Percentiles rank a stretch among this genome's conserved stretches.
Evolutionary conservation across 208 protist genomes (phyloP).

Genomic region (Trypanosoma vivax): DNA sequence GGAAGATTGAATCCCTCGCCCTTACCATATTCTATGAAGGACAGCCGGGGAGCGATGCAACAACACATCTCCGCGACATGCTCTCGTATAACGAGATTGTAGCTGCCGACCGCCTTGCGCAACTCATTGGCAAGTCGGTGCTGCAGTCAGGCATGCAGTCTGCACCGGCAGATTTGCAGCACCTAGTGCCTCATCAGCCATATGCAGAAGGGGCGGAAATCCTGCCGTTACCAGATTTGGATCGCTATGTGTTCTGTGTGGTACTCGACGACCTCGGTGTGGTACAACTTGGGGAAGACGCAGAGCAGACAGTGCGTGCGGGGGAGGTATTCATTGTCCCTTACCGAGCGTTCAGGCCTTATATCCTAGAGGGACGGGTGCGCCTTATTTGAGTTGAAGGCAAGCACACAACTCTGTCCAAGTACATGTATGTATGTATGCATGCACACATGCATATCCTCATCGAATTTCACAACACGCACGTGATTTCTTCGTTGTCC

Average conservation of each 20-base stretch:
- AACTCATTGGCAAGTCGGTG: constrained; percentile 24
- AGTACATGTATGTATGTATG: too few relatives aligned
- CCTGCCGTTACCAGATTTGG: constrained; percentile 60
- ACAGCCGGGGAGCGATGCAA: constrained; percentile 5
- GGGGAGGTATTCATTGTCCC: constrained; percentile 83
- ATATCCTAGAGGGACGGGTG: constrained; percentile 62
- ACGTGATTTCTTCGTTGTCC: too few relatives aligned
- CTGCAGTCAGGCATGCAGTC: constrained; percentile 53
- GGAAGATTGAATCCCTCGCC: constrained; percentile 72
- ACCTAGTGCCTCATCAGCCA: constrained; percentile 49
- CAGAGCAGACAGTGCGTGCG: constrained; percentile 56
- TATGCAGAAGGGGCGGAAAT: constrained; percentile 74
- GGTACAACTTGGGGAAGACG: constrained; percentile 62
- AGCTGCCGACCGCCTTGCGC: constrained; percentile 70
- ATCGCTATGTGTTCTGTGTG: constrained; percentile 74
- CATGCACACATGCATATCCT: too few relatives aligned
- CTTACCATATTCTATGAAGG: constrained; percentile 67
- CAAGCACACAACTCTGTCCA: too few relatives aligned
- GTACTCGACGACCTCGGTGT: constrained; percentile 73
- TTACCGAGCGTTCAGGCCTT: constrained; percentile 60
- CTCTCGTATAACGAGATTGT: constrained; percentile 51
- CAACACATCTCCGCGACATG: constrained; percentile 15
- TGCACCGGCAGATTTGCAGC: constrained; percentile 46
- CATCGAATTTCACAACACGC: too few relatives aligned
- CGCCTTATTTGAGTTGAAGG: constrained; percentile 37